Conservation (phyloP, 352 stramenopile genomes). For the Phytophthora cactorum region DNA sequence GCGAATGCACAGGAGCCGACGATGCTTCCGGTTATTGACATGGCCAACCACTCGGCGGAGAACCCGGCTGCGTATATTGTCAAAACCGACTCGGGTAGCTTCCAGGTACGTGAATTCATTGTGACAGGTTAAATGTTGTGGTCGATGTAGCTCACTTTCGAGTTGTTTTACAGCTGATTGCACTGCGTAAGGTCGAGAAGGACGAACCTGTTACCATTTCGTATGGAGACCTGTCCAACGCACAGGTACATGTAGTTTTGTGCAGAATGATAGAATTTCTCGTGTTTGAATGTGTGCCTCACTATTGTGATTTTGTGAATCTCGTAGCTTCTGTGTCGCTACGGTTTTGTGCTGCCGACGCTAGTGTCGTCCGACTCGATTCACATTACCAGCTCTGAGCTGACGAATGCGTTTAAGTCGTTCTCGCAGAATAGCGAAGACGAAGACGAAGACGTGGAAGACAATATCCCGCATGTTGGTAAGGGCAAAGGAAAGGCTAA, state of each 20-base stretch:
- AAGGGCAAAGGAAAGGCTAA: conserved; percentile 33
- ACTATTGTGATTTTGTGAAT: conserved; percentile 1
- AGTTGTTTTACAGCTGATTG: conserved; percentile 43
- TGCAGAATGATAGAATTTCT: neutral
- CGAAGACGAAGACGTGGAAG: conserved; percentile 26
- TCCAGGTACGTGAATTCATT: conserved; percentile 42
- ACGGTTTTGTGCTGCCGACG: conserved; percentile 66
- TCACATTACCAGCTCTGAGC: conserved; percentile 51
- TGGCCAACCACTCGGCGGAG: conserved; percentile 68
- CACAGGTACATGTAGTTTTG: conserved; percentile 47
- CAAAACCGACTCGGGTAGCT: conserved; percentile 45
- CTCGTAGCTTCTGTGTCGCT: conserved; percentile 63
- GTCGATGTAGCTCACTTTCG: conserved; percentile 11
- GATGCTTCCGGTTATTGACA: conserved; percentile 78
- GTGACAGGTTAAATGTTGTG: neutral
- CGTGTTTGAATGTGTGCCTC: neutral
- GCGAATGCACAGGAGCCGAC: conserved; percentile 50
- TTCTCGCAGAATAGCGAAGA: conserved; percentile 37
- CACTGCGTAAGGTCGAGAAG: conserved; percentile 51
- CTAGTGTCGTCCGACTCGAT: conserved; percentile 56
- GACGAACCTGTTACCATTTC: conserved; percentile 67
- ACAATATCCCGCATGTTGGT: conserved; percentile 9
- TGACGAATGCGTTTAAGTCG: conserved; percentile 44
- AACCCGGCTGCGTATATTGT: conserved; percentile 59
- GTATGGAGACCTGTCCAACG: conserved; percentile 76